Evolutionary conservation across 805 yeast species (phyloP).

Genomic region (Debaryomyces tyrocola): DNA sequence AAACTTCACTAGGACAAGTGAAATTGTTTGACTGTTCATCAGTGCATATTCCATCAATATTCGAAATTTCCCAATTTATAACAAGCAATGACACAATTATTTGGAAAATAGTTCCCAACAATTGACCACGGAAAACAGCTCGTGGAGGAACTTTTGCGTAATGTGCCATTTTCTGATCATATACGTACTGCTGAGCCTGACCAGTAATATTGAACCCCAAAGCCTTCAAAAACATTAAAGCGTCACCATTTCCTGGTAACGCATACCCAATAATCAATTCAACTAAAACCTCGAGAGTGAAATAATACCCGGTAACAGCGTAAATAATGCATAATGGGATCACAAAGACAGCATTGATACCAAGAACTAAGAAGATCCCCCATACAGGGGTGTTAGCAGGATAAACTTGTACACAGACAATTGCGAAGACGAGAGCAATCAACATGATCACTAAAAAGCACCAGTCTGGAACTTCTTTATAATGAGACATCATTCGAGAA

Average conservation of each 20-base stretch:
- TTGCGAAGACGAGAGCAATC: conserved; percentile 29
- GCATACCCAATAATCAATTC: conserved; percentile 60
- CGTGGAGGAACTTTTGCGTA: conserved; percentile 24
- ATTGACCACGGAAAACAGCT: conserved; percentile 19
- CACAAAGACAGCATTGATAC: conserved; percentile 49
- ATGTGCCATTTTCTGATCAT: conserved; percentile 18
- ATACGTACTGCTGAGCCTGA: conserved; percentile 54
- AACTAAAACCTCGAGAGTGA: conserved; percentile 53
- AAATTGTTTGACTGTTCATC: conserved; percentile 19
- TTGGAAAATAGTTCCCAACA: conserved; percentile 7
- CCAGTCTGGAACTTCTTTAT: conserved; percentile 41
- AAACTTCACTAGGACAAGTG: conserved; percentile 24
- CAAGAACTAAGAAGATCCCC: conserved; percentile 55
- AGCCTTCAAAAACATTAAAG: conserved; percentile 51
- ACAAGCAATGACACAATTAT: conserved; percentile 8
- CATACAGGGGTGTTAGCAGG: conserved; percentile 57
- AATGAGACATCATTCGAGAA: conserved; percentile 28
- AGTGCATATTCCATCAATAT: conserved; percentile 8
- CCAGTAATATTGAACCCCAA: conserved; percentile 55
- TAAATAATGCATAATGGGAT: conserved; percentile 51
- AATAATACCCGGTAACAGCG: conserved; percentile 47
- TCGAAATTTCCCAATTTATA: conserved; percentile 9
- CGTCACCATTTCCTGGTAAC: conserved; percentile 54
- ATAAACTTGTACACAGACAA: conserved; percentile 27
- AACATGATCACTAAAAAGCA: conserved; percentile 22